Percentiles rank a stretch among this genome's conserved stretches.
Conservation (phyloP, 2,329 filamentous ascomycete genomes). For the Gliomastix tumulicola region DNA sequence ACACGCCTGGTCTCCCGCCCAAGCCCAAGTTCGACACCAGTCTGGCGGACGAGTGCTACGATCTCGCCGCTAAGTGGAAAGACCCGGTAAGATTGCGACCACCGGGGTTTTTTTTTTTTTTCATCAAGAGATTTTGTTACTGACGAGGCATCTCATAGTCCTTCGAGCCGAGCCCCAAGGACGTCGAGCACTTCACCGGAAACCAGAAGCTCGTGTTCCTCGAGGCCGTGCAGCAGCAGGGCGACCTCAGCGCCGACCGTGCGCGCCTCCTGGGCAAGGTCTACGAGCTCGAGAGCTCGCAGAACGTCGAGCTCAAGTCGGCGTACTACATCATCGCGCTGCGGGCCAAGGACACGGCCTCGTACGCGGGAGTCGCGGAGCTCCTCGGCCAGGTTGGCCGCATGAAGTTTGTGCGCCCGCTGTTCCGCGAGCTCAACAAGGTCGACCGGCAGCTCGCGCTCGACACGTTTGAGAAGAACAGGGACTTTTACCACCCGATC, state of each 20-base stretch:
- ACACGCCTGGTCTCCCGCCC: slow-evolving; percentile 77
- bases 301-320: slow-evolving; percentile 80
- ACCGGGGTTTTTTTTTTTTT: too few species aligned
- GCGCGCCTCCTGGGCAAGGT: slow-evolving; percentile 65
- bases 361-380: slow-evolving; percentile 65
- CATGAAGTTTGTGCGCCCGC: slow-evolving; percentile 93
- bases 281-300: slow-evolving; percentile 67
- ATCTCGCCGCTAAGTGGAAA: slow-evolving; percentile 76
- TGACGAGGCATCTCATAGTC: too few species aligned
- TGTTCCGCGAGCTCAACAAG: slow-evolving; percentile 71
- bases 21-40: slow-evolving; percentile 89
- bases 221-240: slow-evolving; percentile 66
- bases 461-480: slow-evolving; percentile 78
- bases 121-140: neutral
- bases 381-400: slow-evolving; percentile 77
- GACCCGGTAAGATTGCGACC: slow-evolving; percentile 40
- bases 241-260: slow-evolving; percentile 55
- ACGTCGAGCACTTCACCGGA: slow-evolving; percentile 69
- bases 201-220: slow-evolving; percentile 93
- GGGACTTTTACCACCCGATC: slow-evolving; percentile 93
- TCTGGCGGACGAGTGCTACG: slow-evolving; percentile 79
- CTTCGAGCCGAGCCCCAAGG: slow-evolving; percentile 58
- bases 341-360: slow-evolving; percentile 60
- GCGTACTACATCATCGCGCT: slow-evolving; percentile 78
- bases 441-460: slow-evolving; percentile 70